Evolutionary conservation across 1,284 basidiomycete genomes (phyloP), one percentile per base, ranked within the genome.

Genomic region (Neolentinus lepideus): DNA sequence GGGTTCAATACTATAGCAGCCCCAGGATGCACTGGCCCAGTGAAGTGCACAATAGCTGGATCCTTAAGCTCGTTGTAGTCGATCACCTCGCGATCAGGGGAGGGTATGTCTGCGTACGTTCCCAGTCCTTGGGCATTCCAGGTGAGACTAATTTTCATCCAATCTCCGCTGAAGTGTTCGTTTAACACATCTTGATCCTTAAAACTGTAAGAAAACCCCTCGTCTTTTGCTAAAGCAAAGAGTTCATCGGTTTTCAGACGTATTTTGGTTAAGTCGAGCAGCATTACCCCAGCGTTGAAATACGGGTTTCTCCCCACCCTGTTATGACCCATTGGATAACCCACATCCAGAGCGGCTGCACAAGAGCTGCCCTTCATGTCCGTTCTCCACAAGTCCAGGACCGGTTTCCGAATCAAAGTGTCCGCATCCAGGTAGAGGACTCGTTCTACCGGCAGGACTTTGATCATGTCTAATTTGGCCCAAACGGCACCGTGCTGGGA

Each of bases 101-200:
- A 69, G 2, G 64, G 56, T 36, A 60, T 62, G 11, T 66, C 64
- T 3, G 76, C 79, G 60, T 83, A 84, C 2, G 80, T 80, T 10
- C 79, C 80, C 24, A 83, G 65, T 1, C 81, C 81, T 54, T 80
- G 78, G 1, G 79, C 80, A 55, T 83, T 83, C 79, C 79, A 83
- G 46, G 58, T 59, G 43, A 80, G 63, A 47, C 64, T 63, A 21
- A 83, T 55, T 35, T 69, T 54, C 4, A 60, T 59, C 78, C 79
- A 81, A 25, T 71, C 62, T 3, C 58, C 64, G 14, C 56, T 60
- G 59, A 82, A 81, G 59, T 75, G 70, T n/a, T 57, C 60, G 60
- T 83, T 82, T 54, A 83, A 66, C 1, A 64, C 72, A 59, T 84
- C 81, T 56, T 83, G 81, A 58, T 83, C 80, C 1, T 62, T 64